A percentile compares a stretch with the other conserved stretches of the same genome.
Evolutionary conservation across 768 basidiomycete species (phyloP).

Genomic region (Xanthoconium purpureum): DNA sequence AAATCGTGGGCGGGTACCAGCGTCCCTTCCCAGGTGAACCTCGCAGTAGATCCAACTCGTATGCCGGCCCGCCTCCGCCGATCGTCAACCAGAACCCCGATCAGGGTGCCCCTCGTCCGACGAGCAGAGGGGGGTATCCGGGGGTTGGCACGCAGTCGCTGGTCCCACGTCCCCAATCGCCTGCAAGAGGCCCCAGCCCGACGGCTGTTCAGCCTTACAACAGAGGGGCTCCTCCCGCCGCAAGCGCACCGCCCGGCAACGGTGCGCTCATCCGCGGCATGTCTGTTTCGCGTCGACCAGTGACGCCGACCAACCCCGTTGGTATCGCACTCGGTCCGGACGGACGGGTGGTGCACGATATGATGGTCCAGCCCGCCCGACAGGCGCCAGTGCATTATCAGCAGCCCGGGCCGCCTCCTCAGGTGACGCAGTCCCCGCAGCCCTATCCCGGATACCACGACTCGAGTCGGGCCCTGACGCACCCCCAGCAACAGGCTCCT

Average conservation of each 20-base stretch:
- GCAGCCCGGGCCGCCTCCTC: constrained; percentile 7
- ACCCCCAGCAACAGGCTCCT: constrained; percentile 33
- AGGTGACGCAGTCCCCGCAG: constrained; percentile 14
- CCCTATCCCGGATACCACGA: constrained; percentile 23
- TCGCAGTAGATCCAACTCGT: constrained; percentile 54
- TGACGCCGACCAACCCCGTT: constrained; percentile 74
- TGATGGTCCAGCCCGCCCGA: constrained; percentile 47
- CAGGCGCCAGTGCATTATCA: constrained; percentile 12
- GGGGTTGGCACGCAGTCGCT: constrained; percentile 78
- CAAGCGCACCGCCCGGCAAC: constrained; percentile 1
- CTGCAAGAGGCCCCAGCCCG: constrained; percentile 33
- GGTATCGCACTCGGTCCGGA: constrained; percentile 80
- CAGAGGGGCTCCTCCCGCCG: constrained; percentile 5
- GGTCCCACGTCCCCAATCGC: constrained; percentile 64
- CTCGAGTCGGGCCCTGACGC: constrained; percentile 28
- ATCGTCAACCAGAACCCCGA: constrained; percentile 24
- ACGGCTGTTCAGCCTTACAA: constrained; percentile 14
- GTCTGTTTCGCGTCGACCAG: constrained; percentile 41
- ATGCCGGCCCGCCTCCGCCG: constrained; percentile 32
- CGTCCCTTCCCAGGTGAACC: constrained; percentile 87
- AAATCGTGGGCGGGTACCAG: constrained; percentile 73
- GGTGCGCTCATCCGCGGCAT: constrained; percentile 9
- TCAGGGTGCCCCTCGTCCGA: constrained; percentile 47
- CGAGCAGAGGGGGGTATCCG: constrained; percentile 65
- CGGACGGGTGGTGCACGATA: constrained; percentile 79